Evolutionary conservation across 2,329 filamentous ascomycete species (phyloP).

Genomic region (Stachybotrys echinatus): DNA sequence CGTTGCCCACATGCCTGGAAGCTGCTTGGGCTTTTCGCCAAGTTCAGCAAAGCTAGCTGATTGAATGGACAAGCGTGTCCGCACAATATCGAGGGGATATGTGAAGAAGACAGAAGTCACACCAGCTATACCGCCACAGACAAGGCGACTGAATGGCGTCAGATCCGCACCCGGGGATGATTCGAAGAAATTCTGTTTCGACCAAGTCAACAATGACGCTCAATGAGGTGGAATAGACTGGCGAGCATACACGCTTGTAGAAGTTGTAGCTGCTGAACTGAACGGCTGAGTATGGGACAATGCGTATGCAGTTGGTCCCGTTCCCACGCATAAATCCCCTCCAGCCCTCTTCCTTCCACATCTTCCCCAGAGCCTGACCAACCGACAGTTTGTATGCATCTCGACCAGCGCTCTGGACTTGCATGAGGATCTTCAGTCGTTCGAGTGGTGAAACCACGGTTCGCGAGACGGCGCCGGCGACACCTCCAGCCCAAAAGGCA

Average conservation of each 20-base stretch:
- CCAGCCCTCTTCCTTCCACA: slow-evolving; percentile 97
- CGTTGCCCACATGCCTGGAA: slow-evolving; percentile 91
- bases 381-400: slow-evolving; percentile 94
- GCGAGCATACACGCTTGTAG: slow-evolving; percentile 73
- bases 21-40: slow-evolving; percentile 54
- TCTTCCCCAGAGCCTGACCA: slow-evolving; percentile 81
- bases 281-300: slow-evolving; percentile 95
- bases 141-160: slow-evolving; percentile 65
- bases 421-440: slow-evolving; percentile 94
- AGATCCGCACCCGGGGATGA: slow-evolving; percentile 68
- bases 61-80: slow-evolving; percentile 93
- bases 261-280: slow-evolving; percentile 98
- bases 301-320: slow-evolving; percentile 96
- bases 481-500: slow-evolving; percentile 88
- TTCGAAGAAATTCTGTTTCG: slow-evolving; percentile 65
- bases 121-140: slow-evolving; percentile 88
- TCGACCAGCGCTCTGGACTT: slow-evolving; percentile 84
- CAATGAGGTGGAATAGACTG: neutral
- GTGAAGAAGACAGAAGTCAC: slow-evolving; percentile 94
- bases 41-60: slow-evolving; percentile 89
- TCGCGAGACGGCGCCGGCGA: slow-evolving; percentile 93
- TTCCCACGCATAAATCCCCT: slow-evolving; percentile 96
- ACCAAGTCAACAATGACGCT: slow-evolving; percentile 2
- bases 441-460: slow-evolving; percentile 96
- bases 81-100: slow-evolving; percentile 95